Base-by-base conservation (phyloP, 2,329 filamentous ascomycete genomes). In the Aureobasidium sp. region DNA sequence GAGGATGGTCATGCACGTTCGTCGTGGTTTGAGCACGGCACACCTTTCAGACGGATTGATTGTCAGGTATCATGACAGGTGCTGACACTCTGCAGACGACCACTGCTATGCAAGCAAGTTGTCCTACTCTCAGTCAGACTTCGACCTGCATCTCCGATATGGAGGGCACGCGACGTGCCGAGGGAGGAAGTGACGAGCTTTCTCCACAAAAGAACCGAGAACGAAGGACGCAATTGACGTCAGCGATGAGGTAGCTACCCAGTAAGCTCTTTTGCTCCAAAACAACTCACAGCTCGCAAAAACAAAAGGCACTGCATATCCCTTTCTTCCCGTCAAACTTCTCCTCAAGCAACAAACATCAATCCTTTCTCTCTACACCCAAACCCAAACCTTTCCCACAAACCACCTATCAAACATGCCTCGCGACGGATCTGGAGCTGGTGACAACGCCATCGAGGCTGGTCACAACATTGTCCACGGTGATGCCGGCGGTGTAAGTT, bases 361-460 rank as follows among this genome's bases (percentile, higher is more conserved):
- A 53, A 45, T 47, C 17, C 15, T 12, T 15, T 17, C 14, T 37
- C n/a, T 37, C 20, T 47, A n/a, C 34, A 27, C 57, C 12, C 45
- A 53, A 42, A 42, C 25, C 37, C 11, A 56, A 29, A 29, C 42
- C 34, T n/a, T n/a, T n/a, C 60, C 42, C 51, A 61, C 51, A 22
- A 70, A 64, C 5, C 44, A 60, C 61, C 31, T 64, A 61, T 34
- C 63, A 70, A 57, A 29, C 51, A 77, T 77, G 75, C 74, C 75
- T 68, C 74, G 74, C 65, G 70, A 76, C 66, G 74, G 74, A 66
- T 73, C 74, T 68, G 74, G 74, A 65, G 72, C 71, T 61, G 67
- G 70, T 25, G 71, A 77, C 70, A 77, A 75, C 67, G 74, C 73
- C 63, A 70, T 73, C 47, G 74, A 76, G 62, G 63, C 67, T 9